These are phyloP conservation scores for Aspergillus phoenicis DNA, from an alignment of 2,329 filamentous ascomycete genomes.

Conservation along the genomic window DNA sequence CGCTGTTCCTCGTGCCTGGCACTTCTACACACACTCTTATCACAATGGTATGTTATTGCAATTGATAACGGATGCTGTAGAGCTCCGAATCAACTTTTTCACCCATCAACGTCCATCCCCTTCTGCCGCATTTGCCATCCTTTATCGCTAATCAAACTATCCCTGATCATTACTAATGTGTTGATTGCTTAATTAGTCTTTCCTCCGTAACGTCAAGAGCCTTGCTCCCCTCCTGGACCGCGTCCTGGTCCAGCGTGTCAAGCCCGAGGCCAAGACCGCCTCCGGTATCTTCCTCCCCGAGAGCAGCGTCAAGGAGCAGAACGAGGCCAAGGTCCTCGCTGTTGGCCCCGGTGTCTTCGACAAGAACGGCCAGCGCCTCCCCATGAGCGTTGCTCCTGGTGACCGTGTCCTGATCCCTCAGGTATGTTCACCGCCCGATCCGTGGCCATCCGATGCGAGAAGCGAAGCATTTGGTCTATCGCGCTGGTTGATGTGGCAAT, in stretches of 20 bases:
- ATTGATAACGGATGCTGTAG: neutral
- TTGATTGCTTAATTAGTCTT: constrained; percentile 37
- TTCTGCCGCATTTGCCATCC: neutral
- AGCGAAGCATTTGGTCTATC: neutral
- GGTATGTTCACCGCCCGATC: constrained; percentile 56
- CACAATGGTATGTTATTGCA: constrained; percentile 30
- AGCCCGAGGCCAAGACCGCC: constrained; percentile 95
- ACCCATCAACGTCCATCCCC: neutral
- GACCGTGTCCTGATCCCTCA: constrained; percentile 96
- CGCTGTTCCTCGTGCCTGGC: constrained; percentile 15
- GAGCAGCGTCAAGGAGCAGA: constrained; percentile 95
- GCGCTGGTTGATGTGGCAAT: neutral
- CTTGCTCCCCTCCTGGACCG: constrained; percentile 96
- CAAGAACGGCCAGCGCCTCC: constrained; percentile 84
- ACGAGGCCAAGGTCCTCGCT: constrained; percentile 94
- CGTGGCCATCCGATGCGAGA: constrained; percentile 8
- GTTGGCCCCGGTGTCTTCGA: constrained; percentile 88
- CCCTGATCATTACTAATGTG: neutral
- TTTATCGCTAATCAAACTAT: neutral
- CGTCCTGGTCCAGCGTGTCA: constrained; percentile 95
- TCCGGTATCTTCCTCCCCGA: constrained; percentile 97
- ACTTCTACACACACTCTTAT: constrained; percentile 12
- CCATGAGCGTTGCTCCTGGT: constrained; percentile 78
- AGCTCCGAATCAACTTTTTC: constrained; percentile 16
- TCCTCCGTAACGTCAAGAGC: constrained; percentile 92